Base-by-base conservation (phyloP, 208 protist genomes). In the Crithidia fasciculata region DNA sequence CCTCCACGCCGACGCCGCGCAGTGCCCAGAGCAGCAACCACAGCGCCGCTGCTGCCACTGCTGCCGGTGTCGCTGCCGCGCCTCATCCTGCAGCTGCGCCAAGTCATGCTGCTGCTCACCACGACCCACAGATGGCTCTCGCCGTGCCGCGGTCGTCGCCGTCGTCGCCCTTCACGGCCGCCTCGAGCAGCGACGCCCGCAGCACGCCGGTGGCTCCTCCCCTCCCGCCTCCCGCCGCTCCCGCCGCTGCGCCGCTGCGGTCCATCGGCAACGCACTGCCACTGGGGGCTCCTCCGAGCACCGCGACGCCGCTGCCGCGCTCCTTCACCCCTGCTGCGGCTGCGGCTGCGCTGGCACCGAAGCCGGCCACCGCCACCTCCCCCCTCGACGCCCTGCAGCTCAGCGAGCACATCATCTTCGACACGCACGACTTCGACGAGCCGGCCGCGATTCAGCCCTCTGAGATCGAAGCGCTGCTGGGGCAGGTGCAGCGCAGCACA, bases 401-500 rank as follows among this genome's bases (percentile, higher is more conserved):
- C 41, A 64, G 50, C 44, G 66, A 78, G 19, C 63, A 78, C 13
- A 41, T 78, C 28, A 67, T 63, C 53, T 78, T 72, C 41, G 66
- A 63, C 59, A 15, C 66, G 12, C 63, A 45, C 28, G 74, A 54
- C 44, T 78, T 78, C n/a, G 74, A 64, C 18, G 74, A 62, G 50
- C 62, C 58, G 44, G 13, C 56, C 41, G 50, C 47, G 13, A 72
- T 57, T 19, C 74, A 72, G 59, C 66, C 74, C 18, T 78, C 66
- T 12, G 74, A 72, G 60, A 78, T 78, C 8, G 74, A 78, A 52
- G 60, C 57, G 52, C 74, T 78, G 74, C 74, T 78, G 4, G 59
- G 66, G 4, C 74, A 78, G 66, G 74, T 78, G 36, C 66, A 78
- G 67, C 66, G 74, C 66, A 72, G 59, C 74, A 53, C 74, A 2